These are phyloP conservation scores for Gracilaria caudata DNA, from an alignment of 23 red algal genomes.

Conservation along the genomic window DNA sequence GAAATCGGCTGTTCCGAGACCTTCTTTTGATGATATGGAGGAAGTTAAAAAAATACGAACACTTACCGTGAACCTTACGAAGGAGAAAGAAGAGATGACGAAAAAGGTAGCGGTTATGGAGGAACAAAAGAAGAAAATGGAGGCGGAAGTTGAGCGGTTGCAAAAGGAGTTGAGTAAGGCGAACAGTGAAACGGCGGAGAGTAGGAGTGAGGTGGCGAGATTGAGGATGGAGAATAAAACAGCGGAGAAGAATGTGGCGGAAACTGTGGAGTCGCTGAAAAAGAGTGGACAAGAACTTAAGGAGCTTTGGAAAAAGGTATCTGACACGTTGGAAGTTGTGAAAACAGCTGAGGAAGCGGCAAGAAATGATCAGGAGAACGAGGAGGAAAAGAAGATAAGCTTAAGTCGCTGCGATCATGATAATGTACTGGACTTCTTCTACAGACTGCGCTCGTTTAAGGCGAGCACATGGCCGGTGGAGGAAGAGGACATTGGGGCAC, in stretches of 20 bases:
- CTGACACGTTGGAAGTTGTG: background rate
- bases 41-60: background rate
- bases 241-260: background rate
- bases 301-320: background rate
- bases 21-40: background rate
- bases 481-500: constrained; percentile 6
- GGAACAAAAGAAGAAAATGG: background rate
- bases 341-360: background rate
- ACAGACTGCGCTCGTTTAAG: constrained; percentile 29
- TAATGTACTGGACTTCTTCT: constrained; percentile 37
- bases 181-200: background rate
- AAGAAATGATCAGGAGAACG: background rate
- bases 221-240: background rate
- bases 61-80: background rate
- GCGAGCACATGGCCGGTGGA: constrained; percentile 39
- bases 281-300: background rate
- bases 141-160: background rate
- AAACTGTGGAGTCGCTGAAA: background rate
- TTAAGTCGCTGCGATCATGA: constrained; percentile 38
- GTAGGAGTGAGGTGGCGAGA: background rate
- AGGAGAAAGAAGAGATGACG: background rate
- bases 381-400: background rate
- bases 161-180: background rate
- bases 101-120: background rate
- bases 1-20: background rate